These are phyloP conservation scores for Xylaria venustula DNA, from an alignment of 495 filamentous ascomycete species.

Conservation along the genomic window DNA sequence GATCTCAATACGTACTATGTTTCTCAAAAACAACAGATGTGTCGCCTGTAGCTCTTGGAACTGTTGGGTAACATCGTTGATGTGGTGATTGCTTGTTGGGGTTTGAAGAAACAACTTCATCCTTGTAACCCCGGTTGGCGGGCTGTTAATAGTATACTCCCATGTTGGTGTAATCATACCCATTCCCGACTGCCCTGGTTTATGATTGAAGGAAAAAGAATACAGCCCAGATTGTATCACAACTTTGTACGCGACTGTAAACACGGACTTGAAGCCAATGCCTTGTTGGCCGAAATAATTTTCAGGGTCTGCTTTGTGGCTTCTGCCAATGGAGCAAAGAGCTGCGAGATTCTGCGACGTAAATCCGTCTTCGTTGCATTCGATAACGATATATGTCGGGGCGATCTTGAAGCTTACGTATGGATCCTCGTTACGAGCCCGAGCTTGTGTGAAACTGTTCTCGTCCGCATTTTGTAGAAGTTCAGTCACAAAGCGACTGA, in stretches of 20 bases:
- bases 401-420: no score
- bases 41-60: constrained; percentile 33
- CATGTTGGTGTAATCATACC: constrained; percentile 43
- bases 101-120: constrained; percentile 31
- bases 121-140: constrained; percentile 25
- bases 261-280: constrained; percentile 55
- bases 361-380: constrained; percentile 40
- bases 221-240: constrained; percentile 46
- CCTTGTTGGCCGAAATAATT: constrained; percentile 52
- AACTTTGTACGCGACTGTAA: constrained; percentile 46
- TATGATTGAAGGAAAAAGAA: constrained; percentile 42
- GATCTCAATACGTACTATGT: constrained; percentile 31
- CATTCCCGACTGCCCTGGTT: constrained; percentile 33
- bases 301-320: constrained; percentile 35
- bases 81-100: constrained; percentile 17
- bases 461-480: no score
- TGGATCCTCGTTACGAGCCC: no score
- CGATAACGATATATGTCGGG: no score
- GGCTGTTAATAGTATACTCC: constrained; percentile 22
- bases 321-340: constrained; percentile 37
- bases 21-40: constrained; percentile 40
- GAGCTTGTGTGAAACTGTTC: no score
- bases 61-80: constrained; percentile 26
- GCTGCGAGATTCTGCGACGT: constrained; percentile 30
- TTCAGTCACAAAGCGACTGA: no score